phyloP scores from a whole-genome alignment of 768 basidiomycete genomes.

The Candolleomyces eurysporus region DNA sequence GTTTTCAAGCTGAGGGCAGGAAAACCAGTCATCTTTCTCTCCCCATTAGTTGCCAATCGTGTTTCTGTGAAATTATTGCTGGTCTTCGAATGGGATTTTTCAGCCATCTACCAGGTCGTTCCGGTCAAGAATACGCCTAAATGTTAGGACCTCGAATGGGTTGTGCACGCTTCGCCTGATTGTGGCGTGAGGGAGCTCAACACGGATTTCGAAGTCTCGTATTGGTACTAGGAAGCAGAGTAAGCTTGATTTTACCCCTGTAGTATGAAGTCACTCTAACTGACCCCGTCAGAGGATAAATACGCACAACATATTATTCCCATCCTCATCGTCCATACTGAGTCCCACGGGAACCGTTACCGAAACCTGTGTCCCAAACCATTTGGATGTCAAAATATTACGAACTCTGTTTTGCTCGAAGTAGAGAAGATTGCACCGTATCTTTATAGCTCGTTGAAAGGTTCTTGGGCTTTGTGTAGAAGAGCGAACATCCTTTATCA shows the following conservation, averaged over 20 bases:
- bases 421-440: slow-evolving; percentile 29
- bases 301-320: not conserved
- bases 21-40: slow-evolving; percentile 38
- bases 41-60: slow-evolving; percentile 24
- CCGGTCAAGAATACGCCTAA: slow-evolving; percentile 16
- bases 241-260: slow-evolving; percentile 13
- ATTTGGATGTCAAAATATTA: slow-evolving; percentile 13
- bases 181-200: slow-evolving; percentile 27
- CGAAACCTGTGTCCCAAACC: slow-evolving; percentile 3
- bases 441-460: slow-evolving; percentile 28
- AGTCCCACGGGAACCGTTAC: too few species aligned
- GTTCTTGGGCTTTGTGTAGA: slow-evolving; percentile 38
- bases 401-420: slow-evolving; percentile 29
- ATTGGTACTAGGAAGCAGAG: slow-evolving; percentile 39
- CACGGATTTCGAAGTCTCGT: slow-evolving; percentile 27
- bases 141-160: slow-evolving; percentile 29
- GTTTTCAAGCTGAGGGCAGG: slow-evolving; percentile 2
- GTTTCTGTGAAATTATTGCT: slow-evolving; percentile 30
- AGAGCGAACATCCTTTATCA: slow-evolving; percentile 46
- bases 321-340: not conserved
- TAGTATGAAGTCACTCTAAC: not conserved
- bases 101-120: slow-evolving; percentile 33
- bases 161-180: slow-evolving; percentile 25
- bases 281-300: not conserved
- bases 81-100: slow-evolving; percentile 30